phyloP scores from a whole-genome alignment of 116 monocot species.

The Thalassia testudinum region DNA sequence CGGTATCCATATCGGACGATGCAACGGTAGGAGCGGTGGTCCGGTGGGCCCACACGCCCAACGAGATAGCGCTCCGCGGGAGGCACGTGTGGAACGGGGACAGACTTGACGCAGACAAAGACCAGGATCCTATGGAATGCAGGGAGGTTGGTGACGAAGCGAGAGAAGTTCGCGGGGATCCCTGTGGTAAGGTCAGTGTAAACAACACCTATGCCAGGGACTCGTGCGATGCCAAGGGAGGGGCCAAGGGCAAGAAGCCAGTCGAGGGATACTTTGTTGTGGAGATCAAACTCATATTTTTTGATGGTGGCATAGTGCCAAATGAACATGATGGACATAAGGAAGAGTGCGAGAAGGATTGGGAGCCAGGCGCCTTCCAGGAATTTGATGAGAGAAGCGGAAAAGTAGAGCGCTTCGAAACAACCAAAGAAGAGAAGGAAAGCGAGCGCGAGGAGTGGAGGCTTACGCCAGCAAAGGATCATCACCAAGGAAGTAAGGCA shows the following conservation, averaged over 20 bases:
- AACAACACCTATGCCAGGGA: conserved; percentile 92
- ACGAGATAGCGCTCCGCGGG: conserved; percentile 65
- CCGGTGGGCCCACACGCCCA: conserved; percentile 58
- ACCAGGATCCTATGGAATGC: conserved; percentile 82
- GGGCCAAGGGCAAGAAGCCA: conserved; percentile 82
- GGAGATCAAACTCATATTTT: conserved; percentile 73
- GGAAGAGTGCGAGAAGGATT: conserved; percentile 56
- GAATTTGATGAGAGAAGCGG: conserved; percentile 86
- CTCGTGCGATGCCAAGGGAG: conserved; percentile 69
- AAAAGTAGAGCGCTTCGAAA: conserved; percentile 70
- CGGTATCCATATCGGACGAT: conserved; percentile 91
- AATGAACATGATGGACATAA: conserved; percentile 69
- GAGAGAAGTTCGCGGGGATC: conserved; percentile 85
- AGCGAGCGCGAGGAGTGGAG: conserved; percentile 49
- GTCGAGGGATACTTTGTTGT: conserved; percentile 86
- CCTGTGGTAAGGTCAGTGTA: conserved; percentile 79
- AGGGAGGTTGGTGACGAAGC: conserved; percentile 79
- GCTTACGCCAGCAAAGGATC: conserved; percentile 78
- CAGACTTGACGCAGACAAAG: conserved; percentile 75
- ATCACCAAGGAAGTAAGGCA: conserved; percentile 76
- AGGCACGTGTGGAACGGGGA: conserved; percentile 62
- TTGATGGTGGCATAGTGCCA: conserved; percentile 90
- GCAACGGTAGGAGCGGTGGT: conserved; percentile 75
- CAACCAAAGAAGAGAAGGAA: conserved; percentile 83
- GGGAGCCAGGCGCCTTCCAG: conserved; percentile 87